Evolutionary conservation across 2,329 filamentous ascomycete species (phyloP).

Genomic region (Botrytis galanthina): DNA sequence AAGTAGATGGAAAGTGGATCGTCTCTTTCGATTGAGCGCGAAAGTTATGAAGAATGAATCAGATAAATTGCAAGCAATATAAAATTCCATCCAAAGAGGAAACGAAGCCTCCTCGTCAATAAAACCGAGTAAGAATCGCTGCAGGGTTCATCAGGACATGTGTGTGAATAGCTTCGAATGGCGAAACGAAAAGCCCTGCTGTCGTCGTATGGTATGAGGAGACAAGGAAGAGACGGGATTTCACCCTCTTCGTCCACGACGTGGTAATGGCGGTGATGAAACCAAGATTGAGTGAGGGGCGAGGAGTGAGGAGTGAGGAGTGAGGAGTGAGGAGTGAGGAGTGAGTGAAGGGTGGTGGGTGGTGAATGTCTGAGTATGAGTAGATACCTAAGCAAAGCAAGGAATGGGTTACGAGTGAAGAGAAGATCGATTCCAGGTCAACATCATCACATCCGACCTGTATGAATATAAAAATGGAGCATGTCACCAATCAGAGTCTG

Average conservation of each 20-base stretch:
- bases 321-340: neutral
- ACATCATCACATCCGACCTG: neutral
- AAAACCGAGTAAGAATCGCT: neutral
- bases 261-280: neutral
- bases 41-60: slow-evolving; percentile 3
- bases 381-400: neutral
- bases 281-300: neutral
- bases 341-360: no score
- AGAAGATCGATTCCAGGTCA: neutral
- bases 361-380: neutral
- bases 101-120: neutral
- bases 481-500: neutral
- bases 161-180: slow-evolving; percentile 4
- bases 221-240: neutral
- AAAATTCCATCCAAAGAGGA: slow-evolving; percentile 1
- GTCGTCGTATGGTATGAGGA: neutral
- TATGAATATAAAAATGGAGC: neutral
- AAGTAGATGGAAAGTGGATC: neutral
- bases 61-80: slow-evolving; percentile 2
- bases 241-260: neutral
- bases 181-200: slow-evolving; percentile 1
- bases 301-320: neutral
- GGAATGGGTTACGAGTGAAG: neutral
- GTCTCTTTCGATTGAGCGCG: neutral
- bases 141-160: neutral